Percentiles rank a stretch among this genome's conserved stretches.
Evolutionary conservation across 164 flowering plant genomes (phyloP).

Genomic region (Umbellularia californica): DNA sequence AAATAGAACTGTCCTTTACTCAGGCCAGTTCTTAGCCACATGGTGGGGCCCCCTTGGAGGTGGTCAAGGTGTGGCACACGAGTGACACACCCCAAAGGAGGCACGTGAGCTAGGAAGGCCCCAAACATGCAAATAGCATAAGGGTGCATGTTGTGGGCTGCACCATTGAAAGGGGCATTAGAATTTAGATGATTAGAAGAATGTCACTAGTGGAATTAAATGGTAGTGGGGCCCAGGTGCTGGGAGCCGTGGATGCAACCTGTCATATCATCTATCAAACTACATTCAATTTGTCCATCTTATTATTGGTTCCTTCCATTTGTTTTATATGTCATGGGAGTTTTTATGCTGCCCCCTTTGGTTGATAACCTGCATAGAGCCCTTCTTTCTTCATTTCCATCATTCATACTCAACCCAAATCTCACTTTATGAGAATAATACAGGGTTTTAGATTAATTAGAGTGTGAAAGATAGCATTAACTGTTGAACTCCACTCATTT

Average conservation of each 20-base stretch:
- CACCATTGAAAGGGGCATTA: background rate
- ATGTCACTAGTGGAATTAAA: background rate
- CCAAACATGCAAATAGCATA: background rate
- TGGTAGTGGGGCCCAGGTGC: background rate
- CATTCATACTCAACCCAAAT: no score
- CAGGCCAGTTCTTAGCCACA: no score
- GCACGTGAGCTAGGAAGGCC: background rate
- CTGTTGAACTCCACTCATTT: background rate
- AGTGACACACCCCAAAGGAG: background rate
- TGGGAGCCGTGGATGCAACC: constrained; percentile 1
- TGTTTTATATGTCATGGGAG: no score
- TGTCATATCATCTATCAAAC: background rate
- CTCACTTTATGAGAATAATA: background rate
- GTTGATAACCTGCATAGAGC: background rate
- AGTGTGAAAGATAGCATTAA: background rate
- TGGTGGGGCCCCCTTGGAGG: background rate
- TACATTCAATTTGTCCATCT: no score
- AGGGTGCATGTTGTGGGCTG: background rate
- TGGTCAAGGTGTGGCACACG: background rate
- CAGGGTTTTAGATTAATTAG: background rate
- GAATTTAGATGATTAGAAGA: background rate
- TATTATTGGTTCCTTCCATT: no score
- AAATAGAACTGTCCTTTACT: no score
- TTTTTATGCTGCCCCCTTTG: background rate
- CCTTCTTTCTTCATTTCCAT: background rate